These are phyloP conservation scores for Auricularia auricula-judae DNA, from an alignment of 768 basidiomycete species.

Conservation along the genomic window DNA sequence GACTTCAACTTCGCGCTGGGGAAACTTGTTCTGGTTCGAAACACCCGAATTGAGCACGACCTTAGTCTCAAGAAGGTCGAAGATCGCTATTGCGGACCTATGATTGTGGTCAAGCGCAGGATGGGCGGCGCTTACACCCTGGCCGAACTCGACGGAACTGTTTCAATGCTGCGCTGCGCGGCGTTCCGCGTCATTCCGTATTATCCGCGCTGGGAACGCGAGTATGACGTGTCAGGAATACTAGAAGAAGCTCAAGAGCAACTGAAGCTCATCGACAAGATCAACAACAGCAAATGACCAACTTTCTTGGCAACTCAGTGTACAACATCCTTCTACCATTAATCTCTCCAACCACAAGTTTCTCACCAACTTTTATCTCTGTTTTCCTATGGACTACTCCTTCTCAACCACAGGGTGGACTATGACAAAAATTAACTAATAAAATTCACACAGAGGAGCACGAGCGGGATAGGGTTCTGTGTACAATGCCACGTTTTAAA, in stretches of 20 bases:
- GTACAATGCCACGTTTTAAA: too few species aligned
- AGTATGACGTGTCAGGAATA: background rate
- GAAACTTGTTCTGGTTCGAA: conserved; percentile 18
- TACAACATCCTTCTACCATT: too few species aligned
- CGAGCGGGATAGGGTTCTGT: too few species aligned
- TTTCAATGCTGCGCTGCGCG: conserved; percentile 3
- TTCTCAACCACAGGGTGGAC: too few species aligned
- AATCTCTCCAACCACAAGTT: too few species aligned
- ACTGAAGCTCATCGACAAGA: background rate
- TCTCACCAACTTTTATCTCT: too few species aligned
- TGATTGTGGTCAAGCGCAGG: conserved; percentile 20
- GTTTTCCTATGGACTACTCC: too few species aligned
- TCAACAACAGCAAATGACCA: too few species aligned
- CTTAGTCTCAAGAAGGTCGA: conserved; percentile 19
- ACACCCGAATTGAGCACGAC: conserved; percentile 18
- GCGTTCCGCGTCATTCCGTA: conserved; percentile 6
- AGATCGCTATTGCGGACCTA: conserved; percentile 26
- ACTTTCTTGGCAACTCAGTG: too few species aligned
- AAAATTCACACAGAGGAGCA: too few species aligned
- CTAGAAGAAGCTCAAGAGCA: background rate
- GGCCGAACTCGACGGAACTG: conserved; percentile 11
- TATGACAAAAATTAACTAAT: too few species aligned
- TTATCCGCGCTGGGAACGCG: background rate
- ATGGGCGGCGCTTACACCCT: conserved; percentile 8
- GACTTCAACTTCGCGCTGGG: conserved; percentile 19